Percentiles rank a stretch among this genome's conserved stretches.
These are phyloP conservation scores for Aotearoamyces nothofagi DNA, from an alignment of 2,329 filamentous ascomycete genomes.

Conservation along the genomic window DNA sequence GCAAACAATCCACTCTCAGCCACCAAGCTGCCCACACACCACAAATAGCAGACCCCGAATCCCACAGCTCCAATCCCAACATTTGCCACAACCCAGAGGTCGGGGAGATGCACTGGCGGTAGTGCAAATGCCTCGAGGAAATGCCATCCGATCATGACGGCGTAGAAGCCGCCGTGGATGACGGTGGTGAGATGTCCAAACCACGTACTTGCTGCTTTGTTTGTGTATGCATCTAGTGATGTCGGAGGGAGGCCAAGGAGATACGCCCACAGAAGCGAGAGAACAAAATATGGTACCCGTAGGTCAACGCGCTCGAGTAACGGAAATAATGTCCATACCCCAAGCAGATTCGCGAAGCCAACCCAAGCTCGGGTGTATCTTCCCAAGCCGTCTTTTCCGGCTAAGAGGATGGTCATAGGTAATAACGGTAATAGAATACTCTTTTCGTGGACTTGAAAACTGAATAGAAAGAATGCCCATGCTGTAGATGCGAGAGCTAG, in stretches of 20 bases:
- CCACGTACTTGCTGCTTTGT: conserved; percentile 29
- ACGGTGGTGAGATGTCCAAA: conserved; percentile 44
- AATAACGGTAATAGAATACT: conserved; percentile 83
- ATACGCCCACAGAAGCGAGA: conserved; percentile 83
- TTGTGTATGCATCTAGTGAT: conserved; percentile 52
- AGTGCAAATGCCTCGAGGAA: conserved; percentile 50
- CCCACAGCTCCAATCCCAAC: conserved; percentile 74
- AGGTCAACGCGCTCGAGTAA: conserved; percentile 76
- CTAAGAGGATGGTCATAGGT: conserved; percentile 81
- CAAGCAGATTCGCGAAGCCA: conserved; percentile 86
- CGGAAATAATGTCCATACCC: conserved; percentile 87
- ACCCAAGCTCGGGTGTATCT: conserved; percentile 76
- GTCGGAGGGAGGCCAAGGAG: conserved; percentile 75
- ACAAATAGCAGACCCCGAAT: conserved; percentile 77
- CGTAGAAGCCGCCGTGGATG: conserved; percentile 63
- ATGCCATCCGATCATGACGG: conserved; percentile 71
- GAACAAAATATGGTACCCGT: conserved; percentile 66
- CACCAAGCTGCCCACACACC: conserved; percentile 63
- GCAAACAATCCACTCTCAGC: conserved; percentile 29
- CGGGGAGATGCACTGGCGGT: conserved; percentile 66
- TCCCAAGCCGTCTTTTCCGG: conserved; percentile 60
- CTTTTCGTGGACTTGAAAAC: conserved; percentile 97
- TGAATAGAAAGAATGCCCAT: conserved; percentile 97
- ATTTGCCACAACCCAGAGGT: conserved; percentile 89
- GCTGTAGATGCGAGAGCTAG: conserved; percentile 69